Percentiles rank a stretch among this genome's conserved stretches.
Evolutionary conservation across 2,329 filamentous ascomycete genomes (phyloP).

Genomic region (Zymoseptoria tritici): DNA sequence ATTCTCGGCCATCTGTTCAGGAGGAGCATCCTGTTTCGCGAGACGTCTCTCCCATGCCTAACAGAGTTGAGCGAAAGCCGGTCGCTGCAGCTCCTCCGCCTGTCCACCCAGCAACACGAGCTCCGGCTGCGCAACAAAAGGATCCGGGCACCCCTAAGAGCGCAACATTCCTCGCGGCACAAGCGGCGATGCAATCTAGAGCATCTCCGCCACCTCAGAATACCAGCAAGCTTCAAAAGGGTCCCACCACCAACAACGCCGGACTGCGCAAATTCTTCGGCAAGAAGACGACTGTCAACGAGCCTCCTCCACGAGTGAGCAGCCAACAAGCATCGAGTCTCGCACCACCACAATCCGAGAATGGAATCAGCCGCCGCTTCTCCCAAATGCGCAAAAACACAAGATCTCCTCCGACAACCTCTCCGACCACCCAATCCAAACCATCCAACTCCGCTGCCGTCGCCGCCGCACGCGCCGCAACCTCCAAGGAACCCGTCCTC

Average conservation of each 20-base stretch:
- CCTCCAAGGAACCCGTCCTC: slow-evolving; percentile 13
- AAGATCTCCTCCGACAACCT: slow-evolving; percentile 3
- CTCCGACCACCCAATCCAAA: slow-evolving; percentile 11
- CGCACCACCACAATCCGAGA: slow-evolving; percentile 15
- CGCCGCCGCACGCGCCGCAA: slow-evolving; percentile 6
- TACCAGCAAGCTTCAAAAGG: slow-evolving; percentile 32
- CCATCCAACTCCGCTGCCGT: slow-evolving; percentile 16
- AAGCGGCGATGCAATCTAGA: slow-evolving; percentile 23
- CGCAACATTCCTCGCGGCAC: slow-evolving; percentile 26
- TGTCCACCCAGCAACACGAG: not conserved
- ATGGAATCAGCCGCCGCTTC: slow-evolving; percentile 31
- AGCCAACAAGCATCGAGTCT: slow-evolving; percentile 32
- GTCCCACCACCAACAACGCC: slow-evolving; percentile 34
- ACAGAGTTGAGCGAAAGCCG: slow-evolving; percentile 27
- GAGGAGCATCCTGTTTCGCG: not conserved
- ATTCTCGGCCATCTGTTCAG: not conserved
- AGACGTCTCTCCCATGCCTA: slow-evolving; percentile 12
- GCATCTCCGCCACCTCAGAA: slow-evolving; percentile 9
- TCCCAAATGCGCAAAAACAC: slow-evolving; percentile 36
- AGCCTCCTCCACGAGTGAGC: slow-evolving; percentile 34
- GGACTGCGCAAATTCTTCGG: slow-evolving; percentile 59
- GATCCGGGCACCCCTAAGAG: slow-evolving; percentile 20
- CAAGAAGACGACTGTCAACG: slow-evolving; percentile 44
- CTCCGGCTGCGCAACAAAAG: not conserved
- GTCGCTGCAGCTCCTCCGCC: slow-evolving; percentile 10